These are phyloP conservation scores for Saccharata proteae DNA, from an alignment of 2,329 filamentous ascomycete genomes.

Conservation along the genomic window DNA sequence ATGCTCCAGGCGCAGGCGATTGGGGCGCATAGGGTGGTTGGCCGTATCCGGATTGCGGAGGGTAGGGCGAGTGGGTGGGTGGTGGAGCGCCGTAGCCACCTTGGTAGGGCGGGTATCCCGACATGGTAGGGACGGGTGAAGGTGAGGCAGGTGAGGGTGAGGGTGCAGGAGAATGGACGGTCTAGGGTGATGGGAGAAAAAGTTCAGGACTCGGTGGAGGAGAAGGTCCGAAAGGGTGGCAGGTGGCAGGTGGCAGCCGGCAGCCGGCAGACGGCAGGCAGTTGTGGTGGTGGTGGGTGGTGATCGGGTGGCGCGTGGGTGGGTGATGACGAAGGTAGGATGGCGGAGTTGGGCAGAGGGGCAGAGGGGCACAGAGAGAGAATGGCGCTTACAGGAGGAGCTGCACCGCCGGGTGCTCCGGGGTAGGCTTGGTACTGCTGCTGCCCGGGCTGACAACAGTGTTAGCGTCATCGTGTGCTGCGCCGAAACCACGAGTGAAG, in stretches of 20 bases:
- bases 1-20: slow-evolving; percentile 5
- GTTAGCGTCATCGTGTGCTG: slow-evolving; percentile 17
- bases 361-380: slow-evolving; percentile 4
- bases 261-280: background rate
- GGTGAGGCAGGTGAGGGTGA: background rate
- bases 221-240: background rate
- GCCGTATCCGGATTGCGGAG: slow-evolving; percentile 13
- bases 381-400: slow-evolving; percentile 21
- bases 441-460: slow-evolving; percentile 28
- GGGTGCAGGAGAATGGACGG: background rate
- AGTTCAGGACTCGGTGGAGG: slow-evolving; percentile 1
- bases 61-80: slow-evolving; percentile 24
- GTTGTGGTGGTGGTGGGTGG: background rate
- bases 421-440: slow-evolving; percentile 46
- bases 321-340: slow-evolving; percentile 7
- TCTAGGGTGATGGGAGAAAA: slow-evolving; percentile 2
- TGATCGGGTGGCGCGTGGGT: background rate
- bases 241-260: background rate
- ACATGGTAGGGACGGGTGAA: slow-evolving; percentile 1
- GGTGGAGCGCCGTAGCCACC: slow-evolving; percentile 13
- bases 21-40: slow-evolving; percentile 5
- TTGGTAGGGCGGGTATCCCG: slow-evolving; percentile 4
- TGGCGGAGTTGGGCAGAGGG: slow-evolving; percentile 2
- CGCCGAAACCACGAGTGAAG: slow-evolving; percentile 8
- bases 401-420: slow-evolving; percentile 25